phyloP scores from a whole-genome alignment of 257 asterid species.

The Primulina huaijiensis region DNA sequence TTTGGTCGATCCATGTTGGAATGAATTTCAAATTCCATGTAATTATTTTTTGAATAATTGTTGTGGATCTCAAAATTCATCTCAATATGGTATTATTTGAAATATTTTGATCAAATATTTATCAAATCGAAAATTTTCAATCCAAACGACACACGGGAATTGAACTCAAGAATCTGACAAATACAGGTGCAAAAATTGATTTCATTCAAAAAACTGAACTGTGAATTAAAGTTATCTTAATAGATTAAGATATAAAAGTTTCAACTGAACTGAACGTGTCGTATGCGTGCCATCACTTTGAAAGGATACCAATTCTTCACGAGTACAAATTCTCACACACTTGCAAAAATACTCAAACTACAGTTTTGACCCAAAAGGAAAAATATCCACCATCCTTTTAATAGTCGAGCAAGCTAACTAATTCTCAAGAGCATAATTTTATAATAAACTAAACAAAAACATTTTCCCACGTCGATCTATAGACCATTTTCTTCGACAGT shows the following conservation, averaged over 20 bases:
- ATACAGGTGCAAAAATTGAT: neutral
- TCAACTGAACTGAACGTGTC: neutral
- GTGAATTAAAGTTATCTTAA: neutral
- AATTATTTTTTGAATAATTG: no score
- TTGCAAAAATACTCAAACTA: constrained; percentile 14
- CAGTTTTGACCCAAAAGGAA: neutral
- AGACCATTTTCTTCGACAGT: neutral
- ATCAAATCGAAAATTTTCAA: no score
- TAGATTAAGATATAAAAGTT: no score
- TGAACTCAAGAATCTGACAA: neutral
- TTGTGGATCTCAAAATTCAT: no score
- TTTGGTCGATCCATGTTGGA: no score
- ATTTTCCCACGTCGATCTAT: constrained; percentile 15
- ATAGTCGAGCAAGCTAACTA: constrained; percentile 36
- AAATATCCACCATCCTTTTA: constrained; percentile 28
- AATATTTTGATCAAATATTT: no score
- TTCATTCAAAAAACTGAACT: neutral
- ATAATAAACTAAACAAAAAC: constrained; percentile 37
- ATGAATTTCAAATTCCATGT: no score
- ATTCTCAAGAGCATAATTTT: constrained; percentile 34
- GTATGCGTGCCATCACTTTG: neutral
- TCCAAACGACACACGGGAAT: no score
- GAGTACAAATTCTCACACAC: constrained; percentile 11
- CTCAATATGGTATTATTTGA: no score
- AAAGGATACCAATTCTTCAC: neutral